phyloP scores from a whole-genome alignment of 1,284 basidiomycete species.

The Sphagnurus paluster region DNA sequence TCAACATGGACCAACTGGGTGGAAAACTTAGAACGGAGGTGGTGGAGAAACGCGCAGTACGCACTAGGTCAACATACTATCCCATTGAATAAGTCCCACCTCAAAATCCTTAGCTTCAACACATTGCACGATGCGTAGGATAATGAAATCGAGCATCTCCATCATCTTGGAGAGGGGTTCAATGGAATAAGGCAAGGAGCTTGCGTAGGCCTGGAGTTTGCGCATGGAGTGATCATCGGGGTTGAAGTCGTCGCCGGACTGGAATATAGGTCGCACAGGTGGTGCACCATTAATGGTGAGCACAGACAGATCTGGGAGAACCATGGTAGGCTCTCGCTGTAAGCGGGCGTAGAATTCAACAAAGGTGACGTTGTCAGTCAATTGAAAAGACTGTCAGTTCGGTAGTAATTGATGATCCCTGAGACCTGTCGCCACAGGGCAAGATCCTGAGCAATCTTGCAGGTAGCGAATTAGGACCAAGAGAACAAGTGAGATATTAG shows the following conservation, averaged over 20 bases:
- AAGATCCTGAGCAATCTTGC: too few relatives aligned
- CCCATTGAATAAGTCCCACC: conserved; percentile 76
- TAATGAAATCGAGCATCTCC: conserved; percentile 75
- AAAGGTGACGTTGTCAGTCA: conserved; percentile 13
- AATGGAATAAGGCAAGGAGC: conserved; percentile 76
- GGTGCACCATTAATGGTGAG: conserved; percentile 41
- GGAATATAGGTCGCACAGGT: conserved; percentile 25
- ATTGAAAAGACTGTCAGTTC: neutral
- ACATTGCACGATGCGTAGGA: conserved; percentile 69
- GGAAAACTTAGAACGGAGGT: conserved; percentile 14
- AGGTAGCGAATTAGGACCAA: neutral
- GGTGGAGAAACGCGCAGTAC: conserved; percentile 14
- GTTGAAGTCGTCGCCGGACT: conserved; percentile 30
- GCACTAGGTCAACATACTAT: conserved; percentile 74
- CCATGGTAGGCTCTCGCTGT: conserved; percentile 32
- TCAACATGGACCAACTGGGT: conserved; percentile 75
- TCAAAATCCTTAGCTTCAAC: conserved; percentile 82
- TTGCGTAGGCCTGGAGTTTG: conserved; percentile 61
- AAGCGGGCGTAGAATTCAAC: conserved; percentile 10
- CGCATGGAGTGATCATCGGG: conserved; percentile 47
- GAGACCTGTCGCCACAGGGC: too few relatives aligned
- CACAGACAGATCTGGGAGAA: conserved; percentile 48
- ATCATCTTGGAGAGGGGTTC: conserved; percentile 84
- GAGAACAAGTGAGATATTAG: neutral
- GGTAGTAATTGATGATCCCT: neutral